These are phyloP conservation scores for Pseudohyphozyma bogoriensis DNA, from an alignment of 768 basidiomycete genomes.

Conservation along the genomic window DNA sequence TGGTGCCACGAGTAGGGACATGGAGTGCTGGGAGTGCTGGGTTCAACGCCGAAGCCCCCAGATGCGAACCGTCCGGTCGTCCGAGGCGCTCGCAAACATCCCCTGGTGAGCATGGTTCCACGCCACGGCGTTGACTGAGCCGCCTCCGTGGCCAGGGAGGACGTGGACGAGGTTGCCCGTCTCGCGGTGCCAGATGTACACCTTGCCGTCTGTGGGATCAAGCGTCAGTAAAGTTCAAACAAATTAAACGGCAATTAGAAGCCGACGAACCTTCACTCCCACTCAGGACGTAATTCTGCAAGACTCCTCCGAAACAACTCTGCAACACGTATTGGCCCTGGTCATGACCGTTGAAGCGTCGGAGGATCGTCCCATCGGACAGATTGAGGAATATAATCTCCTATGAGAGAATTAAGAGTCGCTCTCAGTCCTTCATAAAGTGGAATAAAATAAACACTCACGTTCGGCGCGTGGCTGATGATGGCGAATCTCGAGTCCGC, in stretches of 20 bases:
- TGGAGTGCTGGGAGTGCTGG: no score
- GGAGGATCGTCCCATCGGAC: conserved; percentile 52
- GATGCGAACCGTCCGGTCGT: conserved; percentile 81
- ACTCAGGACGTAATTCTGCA: conserved; percentile 78
- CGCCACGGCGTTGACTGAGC: conserved; percentile 87
- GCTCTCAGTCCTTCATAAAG: conserved; percentile 8
- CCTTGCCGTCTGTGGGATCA: conserved; percentile 61
- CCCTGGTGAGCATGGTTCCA: conserved; percentile 85
- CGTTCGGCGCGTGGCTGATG: conserved; percentile 77
- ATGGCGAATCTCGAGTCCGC: conserved; percentile 73
- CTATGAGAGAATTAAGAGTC: conserved; percentile 42
- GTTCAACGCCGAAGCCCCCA: conserved; percentile 58
- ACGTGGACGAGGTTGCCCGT: conserved; percentile 72
- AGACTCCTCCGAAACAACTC: conserved; percentile 84
- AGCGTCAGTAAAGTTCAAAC: neutral
- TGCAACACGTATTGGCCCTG: conserved; percentile 78
- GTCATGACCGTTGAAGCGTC: conserved; percentile 75
- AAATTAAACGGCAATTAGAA: neutral
- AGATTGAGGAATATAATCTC: conserved; percentile 86
- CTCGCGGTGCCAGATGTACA: conserved; percentile 92
- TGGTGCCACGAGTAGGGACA: no score
- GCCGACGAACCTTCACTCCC: conserved; percentile 77
- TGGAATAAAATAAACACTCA: conserved; percentile 40
- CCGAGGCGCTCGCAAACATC: conserved; percentile 94
- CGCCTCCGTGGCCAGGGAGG: conserved; percentile 75